Percentiles rank a stretch among this genome's conserved stretches.
Evolutionary conservation across 345 rosid species (phyloP).

Genomic region (Citropsis articulata): DNA sequence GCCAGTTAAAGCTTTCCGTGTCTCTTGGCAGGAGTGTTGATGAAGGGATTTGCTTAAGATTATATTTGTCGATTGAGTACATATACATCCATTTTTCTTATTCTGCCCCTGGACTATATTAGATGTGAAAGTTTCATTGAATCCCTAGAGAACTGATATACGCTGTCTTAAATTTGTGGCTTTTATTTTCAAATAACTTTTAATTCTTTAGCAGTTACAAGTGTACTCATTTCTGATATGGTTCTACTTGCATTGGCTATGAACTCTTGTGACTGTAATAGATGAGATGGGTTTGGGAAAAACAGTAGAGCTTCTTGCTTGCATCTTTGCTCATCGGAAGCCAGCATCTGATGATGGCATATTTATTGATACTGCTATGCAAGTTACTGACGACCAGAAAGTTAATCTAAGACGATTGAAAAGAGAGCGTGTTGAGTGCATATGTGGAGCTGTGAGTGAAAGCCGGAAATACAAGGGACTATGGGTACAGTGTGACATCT

Average conservation of each 20-base stretch:
- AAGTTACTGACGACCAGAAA: constrained; percentile 35
- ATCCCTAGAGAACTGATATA: background rate
- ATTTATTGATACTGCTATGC: constrained; percentile 17
- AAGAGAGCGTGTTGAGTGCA: constrained; percentile 90
- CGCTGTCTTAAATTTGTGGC: background rate
- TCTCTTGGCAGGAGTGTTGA: background rate
- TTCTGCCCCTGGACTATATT: background rate
- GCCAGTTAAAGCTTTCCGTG: background rate
- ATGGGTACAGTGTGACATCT: constrained; percentile 94
- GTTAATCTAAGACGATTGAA: constrained; percentile 57
- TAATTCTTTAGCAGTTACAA: background rate
- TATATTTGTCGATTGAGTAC: background rate
- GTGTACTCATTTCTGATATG: constrained; percentile 2
- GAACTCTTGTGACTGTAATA: constrained; percentile 35
- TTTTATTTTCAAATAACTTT: background rate
- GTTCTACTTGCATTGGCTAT: constrained; percentile 18
- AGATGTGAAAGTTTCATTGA: background rate
- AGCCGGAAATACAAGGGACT: constrained; percentile 70
- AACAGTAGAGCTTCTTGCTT: constrained; percentile 94
- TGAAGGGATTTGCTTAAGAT: background rate
- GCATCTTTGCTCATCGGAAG: constrained; percentile 71
- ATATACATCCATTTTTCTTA: background rate
- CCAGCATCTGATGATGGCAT: constrained; percentile 38
- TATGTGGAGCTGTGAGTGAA: constrained; percentile 94
- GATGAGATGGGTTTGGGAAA: constrained; percentile 99